Evolutionary conservation across 805 yeast species (phyloP).

Genomic region (Teunomyces funiuensis): DNA sequence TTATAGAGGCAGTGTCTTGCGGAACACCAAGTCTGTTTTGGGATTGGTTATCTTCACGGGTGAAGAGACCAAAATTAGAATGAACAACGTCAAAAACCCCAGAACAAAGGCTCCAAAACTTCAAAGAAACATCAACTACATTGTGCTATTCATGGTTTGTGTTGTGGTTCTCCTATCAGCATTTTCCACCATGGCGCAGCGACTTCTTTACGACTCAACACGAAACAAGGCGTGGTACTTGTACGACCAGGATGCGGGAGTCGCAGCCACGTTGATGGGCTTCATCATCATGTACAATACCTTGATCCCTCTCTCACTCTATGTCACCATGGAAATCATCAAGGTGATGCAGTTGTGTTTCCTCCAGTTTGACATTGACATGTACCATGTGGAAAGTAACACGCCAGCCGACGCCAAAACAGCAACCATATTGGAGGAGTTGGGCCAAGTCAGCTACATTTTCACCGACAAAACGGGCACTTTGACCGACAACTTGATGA

Average conservation of each 20-base stretch:
- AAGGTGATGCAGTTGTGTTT: constrained; percentile 82
- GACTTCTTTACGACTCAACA: constrained; percentile 45
- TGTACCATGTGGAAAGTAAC: constrained; percentile 81
- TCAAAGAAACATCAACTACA: constrained; percentile 76
- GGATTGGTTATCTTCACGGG: constrained; percentile 93
- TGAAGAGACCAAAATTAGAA: constrained; percentile 91
- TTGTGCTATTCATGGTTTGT: constrained; percentile 83
- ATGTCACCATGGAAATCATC: constrained; percentile 95
- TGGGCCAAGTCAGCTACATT: constrained; percentile 94
- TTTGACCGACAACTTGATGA: constrained; percentile 90
- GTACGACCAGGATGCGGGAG: constrained; percentile 69
- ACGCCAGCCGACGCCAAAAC: constrained; percentile 95
- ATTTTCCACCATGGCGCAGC: constrained; percentile 79
- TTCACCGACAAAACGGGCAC: constrained; percentile 98
- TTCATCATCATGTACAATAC: constrained; percentile 97
- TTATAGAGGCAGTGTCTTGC: constrained; percentile 84
- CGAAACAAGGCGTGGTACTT: constrained; percentile 68
- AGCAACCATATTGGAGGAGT: constrained; percentile 91
- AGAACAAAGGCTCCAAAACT: constrained; percentile 91
- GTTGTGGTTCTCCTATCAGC: constrained; percentile 74
- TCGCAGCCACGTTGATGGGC: constrained; percentile 90
- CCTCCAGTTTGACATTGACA: constrained; percentile 88
- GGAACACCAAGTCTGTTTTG: constrained; percentile 73
- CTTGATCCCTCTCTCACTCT: constrained; percentile 88
- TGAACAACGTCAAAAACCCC: constrained; percentile 90